These are phyloP conservation scores for Solanum piurae DNA, from an alignment of 257 asterid species.

Conservation along the genomic window DNA sequence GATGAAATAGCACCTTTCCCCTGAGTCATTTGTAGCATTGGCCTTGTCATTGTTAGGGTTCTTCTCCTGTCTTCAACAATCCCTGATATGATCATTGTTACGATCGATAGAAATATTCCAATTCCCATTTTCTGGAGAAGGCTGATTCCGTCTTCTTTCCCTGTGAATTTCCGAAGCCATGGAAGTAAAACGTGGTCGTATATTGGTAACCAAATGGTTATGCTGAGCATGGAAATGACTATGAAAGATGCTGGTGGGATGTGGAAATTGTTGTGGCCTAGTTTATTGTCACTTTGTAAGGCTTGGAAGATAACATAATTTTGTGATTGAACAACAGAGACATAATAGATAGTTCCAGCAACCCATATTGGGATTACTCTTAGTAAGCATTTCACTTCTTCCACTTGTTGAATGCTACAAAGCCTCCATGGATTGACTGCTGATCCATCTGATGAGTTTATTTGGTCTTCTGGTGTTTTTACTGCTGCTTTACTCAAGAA, in stretches of 20 bases:
- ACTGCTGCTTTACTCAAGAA: constrained; percentile 20
- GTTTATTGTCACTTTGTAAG: constrained; percentile 8
- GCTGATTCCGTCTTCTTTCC: neutral
- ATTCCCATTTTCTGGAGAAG: constrained; percentile 20
- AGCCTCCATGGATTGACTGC: constrained; percentile 21
- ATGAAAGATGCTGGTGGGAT: constrained; percentile 26
- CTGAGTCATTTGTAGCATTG: neutral
- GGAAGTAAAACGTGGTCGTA: constrained; percentile 24
- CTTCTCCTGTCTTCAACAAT: constrained; percentile 16
- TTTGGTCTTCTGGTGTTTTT: constrained; percentile 8
- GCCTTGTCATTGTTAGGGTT: neutral
- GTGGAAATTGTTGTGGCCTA: constrained; percentile 4
- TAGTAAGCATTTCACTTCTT: constrained; percentile 21
- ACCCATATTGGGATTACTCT: constrained; percentile 21
- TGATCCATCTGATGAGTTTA: constrained; percentile 17
- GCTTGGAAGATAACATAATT: constrained; percentile 19
- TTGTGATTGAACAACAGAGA: constrained; percentile 3
- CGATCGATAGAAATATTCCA: constrained; percentile 9
- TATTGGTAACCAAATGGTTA: constrained; percentile 17
- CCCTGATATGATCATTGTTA: constrained; percentile 10
- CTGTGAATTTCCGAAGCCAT: constrained; percentile 1
- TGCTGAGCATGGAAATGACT: constrained; percentile 16
- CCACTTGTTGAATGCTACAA: constrained; percentile 28
- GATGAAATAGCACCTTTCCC: constrained; percentile 9
- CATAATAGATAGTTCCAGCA: constrained; percentile 8